These are phyloP conservation scores for Chlorella sp. DNA, from an alignment of 139 green algal species.

Conservation along the genomic window DNA sequence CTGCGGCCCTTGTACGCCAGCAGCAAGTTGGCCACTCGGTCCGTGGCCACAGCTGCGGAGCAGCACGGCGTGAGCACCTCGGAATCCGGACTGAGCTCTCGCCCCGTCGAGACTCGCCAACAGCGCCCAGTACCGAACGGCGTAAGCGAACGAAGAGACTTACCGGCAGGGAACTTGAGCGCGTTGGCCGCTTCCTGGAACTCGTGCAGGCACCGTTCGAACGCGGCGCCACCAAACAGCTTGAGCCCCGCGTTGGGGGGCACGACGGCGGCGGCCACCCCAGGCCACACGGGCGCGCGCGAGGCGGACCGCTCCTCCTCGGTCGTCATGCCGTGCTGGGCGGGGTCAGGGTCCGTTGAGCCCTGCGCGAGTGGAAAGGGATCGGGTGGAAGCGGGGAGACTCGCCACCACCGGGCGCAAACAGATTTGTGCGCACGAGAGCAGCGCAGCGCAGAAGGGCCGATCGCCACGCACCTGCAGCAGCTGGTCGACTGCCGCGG, in stretches of 20 bases:
- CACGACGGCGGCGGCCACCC: conserved; percentile 23
- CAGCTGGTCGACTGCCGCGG: conserved; percentile 43
- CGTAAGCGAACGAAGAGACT: no score
- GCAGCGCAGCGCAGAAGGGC: no score
- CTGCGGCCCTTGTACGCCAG: conserved; percentile 66
- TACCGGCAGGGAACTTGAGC: conserved; percentile 70
- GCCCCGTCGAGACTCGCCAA: no score
- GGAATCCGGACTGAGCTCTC: no score
- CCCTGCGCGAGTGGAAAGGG: conserved; percentile 75
- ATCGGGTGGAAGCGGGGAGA: no score
- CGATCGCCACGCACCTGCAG: no score
- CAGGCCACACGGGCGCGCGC: conserved; percentile 54
- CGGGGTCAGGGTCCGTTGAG: conserved; percentile 61
- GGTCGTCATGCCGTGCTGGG: conserved; percentile 68
- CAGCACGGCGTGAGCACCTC: no score
- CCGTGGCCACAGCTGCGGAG: conserved; percentile 47
- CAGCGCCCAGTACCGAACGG: no score
- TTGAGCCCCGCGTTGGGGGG: conserved; percentile 67
- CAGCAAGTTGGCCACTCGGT: conserved; percentile 83
- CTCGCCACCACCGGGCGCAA: no score
- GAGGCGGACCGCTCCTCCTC: conserved; percentile 62
- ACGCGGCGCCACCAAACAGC: conserved; percentile 86
- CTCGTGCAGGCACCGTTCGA: conserved; percentile 85
- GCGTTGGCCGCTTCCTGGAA: conserved; percentile 69
- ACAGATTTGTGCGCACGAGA: no score